Evolutionary conservation across 148 eudicot genomes (phyloP), one percentile per base, ranked within the genome.

Genomic region (Fagopyrum homotropicum): DNA sequence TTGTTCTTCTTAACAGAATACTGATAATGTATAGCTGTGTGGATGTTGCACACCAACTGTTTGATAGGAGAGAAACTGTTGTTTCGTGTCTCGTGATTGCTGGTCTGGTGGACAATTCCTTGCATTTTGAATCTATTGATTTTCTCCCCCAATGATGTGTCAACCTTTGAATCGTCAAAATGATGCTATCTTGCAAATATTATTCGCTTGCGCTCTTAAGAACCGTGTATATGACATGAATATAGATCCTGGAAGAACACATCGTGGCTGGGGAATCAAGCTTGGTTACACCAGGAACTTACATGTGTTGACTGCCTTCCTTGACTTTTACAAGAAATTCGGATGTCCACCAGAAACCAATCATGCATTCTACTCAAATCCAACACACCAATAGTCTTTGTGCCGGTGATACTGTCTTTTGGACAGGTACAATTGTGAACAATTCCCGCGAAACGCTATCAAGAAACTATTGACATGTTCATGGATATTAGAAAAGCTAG

Each of bases 191-290:
- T 59, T 85, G 55, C 72, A 70, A 5, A 76, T 89, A 76, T 80
- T 89, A 26, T 55, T 93, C 43, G 87, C 80, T 66, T 86, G 91
- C 78, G 84, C 86, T 77, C 83, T 93, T 7, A 87, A 84, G 80
- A 92, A 89, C 2, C 91, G 98, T 81, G 80, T 77, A 10, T 69
- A 55, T 12, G 75, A 79, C 17, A 45, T 66, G 81, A 75, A 82
- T 29, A 69, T 89, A 61, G 76, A 72, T 69, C 70, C 91, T 56
- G 97, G 96, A 76, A 84, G 69, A 74, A 84, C 86, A 79, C 81
- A 89, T 75, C 97, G 91, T 74, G 89, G 91, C 16, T 88, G 89
- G 89, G 73, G 88, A 52, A 19, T 79, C 19, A 93, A 89, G 76
- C 45, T 78, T 79, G 91, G 89, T 51, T 85, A 75, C 73, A 76